phyloP scores from a whole-genome alignment of 1,284 basidiomycete species.

The Chalciporus sp. region DNA sequence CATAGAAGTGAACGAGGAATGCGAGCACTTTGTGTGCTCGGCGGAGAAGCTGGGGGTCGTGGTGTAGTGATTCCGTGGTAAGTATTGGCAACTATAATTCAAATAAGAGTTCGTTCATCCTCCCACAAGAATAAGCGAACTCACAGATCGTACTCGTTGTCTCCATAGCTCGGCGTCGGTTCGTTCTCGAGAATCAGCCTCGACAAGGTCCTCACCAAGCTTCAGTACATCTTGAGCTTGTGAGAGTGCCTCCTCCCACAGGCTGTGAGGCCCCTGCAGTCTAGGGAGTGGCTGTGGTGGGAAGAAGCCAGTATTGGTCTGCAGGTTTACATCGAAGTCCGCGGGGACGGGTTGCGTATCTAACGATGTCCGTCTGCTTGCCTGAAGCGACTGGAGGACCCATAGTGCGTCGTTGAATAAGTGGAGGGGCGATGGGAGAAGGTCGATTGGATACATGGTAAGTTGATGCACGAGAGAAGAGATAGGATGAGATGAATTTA shows the following conservation, averaged over 20 bases:
- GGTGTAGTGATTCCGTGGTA: constrained; percentile 52
- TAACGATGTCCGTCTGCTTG: constrained; percentile 22
- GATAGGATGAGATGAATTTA: constrained; percentile 8
- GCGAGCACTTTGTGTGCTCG: constrained; percentile 89
- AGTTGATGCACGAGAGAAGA: constrained; percentile 8
- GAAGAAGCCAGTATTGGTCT: constrained; percentile 87
- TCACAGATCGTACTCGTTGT: constrained; percentile 59
- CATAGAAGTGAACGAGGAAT: constrained; percentile 89
- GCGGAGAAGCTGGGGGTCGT: constrained; percentile 64
- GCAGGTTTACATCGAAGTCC: constrained; percentile 75
- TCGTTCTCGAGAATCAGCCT: constrained; percentile 51
- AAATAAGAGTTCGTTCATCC: constrained; percentile 15
- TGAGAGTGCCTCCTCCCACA: constrained; percentile 76
- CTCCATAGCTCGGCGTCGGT: constrained; percentile 69
- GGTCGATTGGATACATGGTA: constrained; percentile 36
- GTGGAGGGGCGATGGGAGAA: constrained; percentile 40
- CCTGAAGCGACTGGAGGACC: constrained; percentile 31
- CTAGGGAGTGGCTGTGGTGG: constrained; percentile 69
- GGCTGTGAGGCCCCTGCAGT: constrained; percentile 55
- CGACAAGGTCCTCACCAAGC: constrained; percentile 61
- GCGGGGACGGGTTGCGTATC: constrained; percentile 35
- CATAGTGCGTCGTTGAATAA: constrained; percentile 34
- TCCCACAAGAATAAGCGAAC: constrained; percentile 29
- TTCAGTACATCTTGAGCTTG: constrained; percentile 59
- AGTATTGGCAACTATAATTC: constrained; percentile 68